Base-by-base conservation (phyloP, 2,329 filamentous ascomycete genomes). In the Lachnellula hyalina region DNA sequence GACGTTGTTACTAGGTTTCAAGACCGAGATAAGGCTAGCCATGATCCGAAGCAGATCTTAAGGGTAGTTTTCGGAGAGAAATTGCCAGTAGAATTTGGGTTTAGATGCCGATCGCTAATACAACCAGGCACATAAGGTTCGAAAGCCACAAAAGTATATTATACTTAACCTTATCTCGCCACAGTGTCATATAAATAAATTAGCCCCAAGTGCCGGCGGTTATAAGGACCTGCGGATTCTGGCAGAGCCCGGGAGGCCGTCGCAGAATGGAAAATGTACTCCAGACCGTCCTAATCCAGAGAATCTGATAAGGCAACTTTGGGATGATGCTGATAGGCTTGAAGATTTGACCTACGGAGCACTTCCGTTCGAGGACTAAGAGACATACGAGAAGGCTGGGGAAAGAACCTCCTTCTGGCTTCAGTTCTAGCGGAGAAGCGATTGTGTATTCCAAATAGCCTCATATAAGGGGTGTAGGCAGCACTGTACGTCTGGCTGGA, bases 1-100 rank as follows among this genome's bases (percentile, higher is more conserved):
- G 51, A 57, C 56, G 56, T 56, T 56, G 47, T 52, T 38, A 57
- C 47, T 53, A 51, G 49, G 55, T 59, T 62, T 58, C 51, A 57
- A 45, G 34, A 54, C 38, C 21, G n/a, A 28, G 32, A 47, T 36
- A 36, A 28, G 47, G 23, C 40, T 23, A 38, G 17, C 40, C 40
- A 42, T 49, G 28, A 52, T 46, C 47, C 49, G 45, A 46, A 23
- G 46, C 44, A 54, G n/a, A 53, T 56, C 54, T 45, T 35, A 51
- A 54, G 47, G 47, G 35, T 49, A 44, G 9, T 52, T 17, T 32
- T 57, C 54, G 58, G 58, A 56, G 56, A 58, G 47, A 55, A 53
- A 53, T 38, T 55, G 34, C 52, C 50, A 57, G 42, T 54, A 17
- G 14, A 51, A 38, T 34, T 6, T 14, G 6, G n/a, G 11, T 49